Conservation (phyloP, 2,329 filamentous ascomycete genomes). For the Colletotrichum sp. region DNA sequence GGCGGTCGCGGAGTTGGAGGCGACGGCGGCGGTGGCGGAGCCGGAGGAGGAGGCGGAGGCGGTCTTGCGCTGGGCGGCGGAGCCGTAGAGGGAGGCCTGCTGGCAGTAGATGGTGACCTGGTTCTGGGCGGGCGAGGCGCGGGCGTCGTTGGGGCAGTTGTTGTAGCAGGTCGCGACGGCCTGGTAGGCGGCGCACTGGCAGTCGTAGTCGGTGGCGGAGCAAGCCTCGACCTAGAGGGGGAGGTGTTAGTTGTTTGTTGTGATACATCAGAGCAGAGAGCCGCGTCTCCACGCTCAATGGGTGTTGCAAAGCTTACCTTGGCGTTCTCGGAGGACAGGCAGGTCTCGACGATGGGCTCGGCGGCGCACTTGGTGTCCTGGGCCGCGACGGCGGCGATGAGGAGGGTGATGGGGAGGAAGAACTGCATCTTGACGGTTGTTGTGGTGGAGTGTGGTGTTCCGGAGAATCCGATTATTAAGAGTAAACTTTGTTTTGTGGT, state of each 20-base stretch:
- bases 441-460: not conserved
- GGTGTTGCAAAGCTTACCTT: slow-evolving; percentile 31
- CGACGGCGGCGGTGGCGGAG: too few species aligned
- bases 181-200: slow-evolving; percentile 50
- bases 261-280: too few species aligned
- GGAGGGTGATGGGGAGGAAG: slow-evolving; percentile 43
- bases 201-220: slow-evolving; percentile 46
- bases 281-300: not conserved
- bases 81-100: slow-evolving; percentile 48
- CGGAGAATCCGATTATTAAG: not conserved
- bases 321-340: slow-evolving; percentile 43
- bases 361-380: slow-evolving; percentile 41
- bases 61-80: slow-evolving; percentile 30
- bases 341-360: slow-evolving; percentile 52
- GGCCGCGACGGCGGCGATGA: slow-evolving; percentile 31
- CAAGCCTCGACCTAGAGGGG: slow-evolving; percentile 39
- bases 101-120: slow-evolving; percentile 50
- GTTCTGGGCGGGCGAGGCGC: slow-evolving; percentile 35
- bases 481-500: not conserved
- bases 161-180: slow-evolving; percentile 58
- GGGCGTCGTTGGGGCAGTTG: slow-evolving; percentile 59
- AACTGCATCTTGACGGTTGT: slow-evolving; percentile 50
- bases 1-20: too few species aligned
- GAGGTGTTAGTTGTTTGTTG: not conserved
- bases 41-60: slow-evolving; percentile 28